Conservation (phyloP, 2,329 filamentous ascomycete genomes). For the Hirsutella minnesotensis region DNA sequence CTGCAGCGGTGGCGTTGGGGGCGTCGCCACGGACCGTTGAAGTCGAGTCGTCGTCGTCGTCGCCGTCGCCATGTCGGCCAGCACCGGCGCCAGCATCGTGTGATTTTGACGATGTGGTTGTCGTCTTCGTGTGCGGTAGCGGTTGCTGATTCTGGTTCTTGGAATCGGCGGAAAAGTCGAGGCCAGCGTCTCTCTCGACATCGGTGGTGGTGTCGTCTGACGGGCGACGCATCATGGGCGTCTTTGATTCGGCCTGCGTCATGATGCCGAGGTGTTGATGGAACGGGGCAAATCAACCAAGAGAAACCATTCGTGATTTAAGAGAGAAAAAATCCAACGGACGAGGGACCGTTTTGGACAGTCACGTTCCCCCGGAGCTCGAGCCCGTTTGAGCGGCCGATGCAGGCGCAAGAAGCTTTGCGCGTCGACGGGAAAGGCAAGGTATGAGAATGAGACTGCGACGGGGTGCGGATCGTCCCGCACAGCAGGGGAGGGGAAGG, state of each 20-base stretch:
- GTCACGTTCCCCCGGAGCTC: no score
- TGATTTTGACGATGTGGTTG: no score
- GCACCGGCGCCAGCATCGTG: no score
- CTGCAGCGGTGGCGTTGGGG: background rate
- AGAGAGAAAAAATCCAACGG: background rate
- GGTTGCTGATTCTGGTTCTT: no score
- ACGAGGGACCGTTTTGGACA: no score
- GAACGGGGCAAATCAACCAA: background rate
- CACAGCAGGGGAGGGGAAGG: background rate
- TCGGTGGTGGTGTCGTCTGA: constrained; percentile 17
- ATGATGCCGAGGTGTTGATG: background rate
- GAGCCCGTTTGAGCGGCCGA: no score
- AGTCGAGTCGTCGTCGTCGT: no score
- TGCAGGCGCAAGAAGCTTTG: background rate
- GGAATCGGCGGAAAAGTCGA: constrained; percentile 3
- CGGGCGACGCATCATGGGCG: constrained; percentile 12
- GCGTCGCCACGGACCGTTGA: no score
- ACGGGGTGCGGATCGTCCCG: background rate
- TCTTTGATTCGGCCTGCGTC: constrained; percentile 1
- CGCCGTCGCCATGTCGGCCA: no score
- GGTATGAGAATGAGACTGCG: background rate
- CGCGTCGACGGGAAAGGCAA: no score
- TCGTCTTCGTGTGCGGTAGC: no score
- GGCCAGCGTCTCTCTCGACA: constrained; percentile 10
- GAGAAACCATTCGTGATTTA: background rate